These are phyloP conservation scores for Amyloporia xantha DNA, from an alignment of 768 basidiomycete species.

Conservation along the genomic window DNA sequence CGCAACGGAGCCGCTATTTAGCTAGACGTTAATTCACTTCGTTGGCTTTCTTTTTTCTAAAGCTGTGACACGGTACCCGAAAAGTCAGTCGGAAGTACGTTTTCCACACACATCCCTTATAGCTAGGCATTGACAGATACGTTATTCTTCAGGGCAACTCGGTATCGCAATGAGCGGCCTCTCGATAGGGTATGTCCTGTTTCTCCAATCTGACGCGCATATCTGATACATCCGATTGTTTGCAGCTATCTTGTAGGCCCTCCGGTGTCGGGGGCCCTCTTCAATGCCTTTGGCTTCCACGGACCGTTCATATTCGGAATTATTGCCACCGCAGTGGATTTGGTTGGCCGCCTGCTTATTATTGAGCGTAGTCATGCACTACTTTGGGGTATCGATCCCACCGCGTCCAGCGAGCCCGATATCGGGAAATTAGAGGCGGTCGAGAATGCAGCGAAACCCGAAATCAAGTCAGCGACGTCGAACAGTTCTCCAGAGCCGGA, in stretches of 20 bases:
- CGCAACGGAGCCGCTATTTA: no score
- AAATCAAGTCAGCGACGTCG: no score
- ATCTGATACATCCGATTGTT: not conserved
- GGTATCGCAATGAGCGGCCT: slow-evolving; percentile 35
- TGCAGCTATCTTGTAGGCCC: slow-evolving; percentile 30
- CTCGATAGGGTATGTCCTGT: slow-evolving; percentile 27
- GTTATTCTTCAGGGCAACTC: slow-evolving; percentile 26
- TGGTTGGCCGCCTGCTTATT: slow-evolving; percentile 31
- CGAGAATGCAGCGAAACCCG: not conserved
- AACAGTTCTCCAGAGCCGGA: no score
- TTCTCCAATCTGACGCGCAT: not conserved
- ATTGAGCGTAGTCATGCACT: slow-evolving; percentile 32
- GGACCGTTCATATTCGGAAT: slow-evolving; percentile 34
- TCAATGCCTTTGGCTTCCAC: slow-evolving; percentile 29
- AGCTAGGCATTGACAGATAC: not conserved
- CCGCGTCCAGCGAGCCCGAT: not conserved
- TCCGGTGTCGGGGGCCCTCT: slow-evolving; percentile 33
- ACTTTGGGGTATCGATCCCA: slow-evolving; percentile 17
- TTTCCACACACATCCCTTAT: not conserved
- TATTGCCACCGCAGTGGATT: slow-evolving; percentile 25
- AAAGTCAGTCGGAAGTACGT: slow-evolving; percentile 25
- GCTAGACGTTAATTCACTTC: no score
- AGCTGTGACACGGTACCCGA: slow-evolving; percentile 34
- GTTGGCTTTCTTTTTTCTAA: no score
- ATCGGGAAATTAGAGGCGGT: not conserved